phyloP scores from a whole-genome alignment of 345 rosid genomes.

The Euphorbia pulcherrima region DNA sequence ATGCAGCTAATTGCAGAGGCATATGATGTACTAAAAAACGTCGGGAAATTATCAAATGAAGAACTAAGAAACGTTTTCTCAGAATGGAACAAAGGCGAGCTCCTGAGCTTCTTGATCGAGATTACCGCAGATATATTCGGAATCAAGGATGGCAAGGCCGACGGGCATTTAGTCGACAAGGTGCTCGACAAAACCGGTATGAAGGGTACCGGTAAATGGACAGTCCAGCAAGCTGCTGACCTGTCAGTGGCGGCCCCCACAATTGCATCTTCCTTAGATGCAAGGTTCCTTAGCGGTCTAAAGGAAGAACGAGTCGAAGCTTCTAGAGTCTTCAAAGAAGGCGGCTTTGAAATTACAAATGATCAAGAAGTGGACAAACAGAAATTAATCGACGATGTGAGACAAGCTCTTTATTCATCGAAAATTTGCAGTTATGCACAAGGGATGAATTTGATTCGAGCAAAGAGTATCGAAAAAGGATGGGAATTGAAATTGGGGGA shows the following conservation, averaged over 20 bases:
- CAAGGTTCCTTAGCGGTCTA: slow-evolving; percentile 84
- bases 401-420: slow-evolving; percentile 87
- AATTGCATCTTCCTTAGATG: slow-evolving; percentile 81
- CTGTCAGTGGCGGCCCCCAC: slow-evolving; percentile 93
- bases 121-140: slow-evolving; percentile 89
- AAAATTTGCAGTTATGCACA: slow-evolving; percentile 97
- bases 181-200: slow-evolving; percentile 94
- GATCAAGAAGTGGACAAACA: slow-evolving; percentile 71
- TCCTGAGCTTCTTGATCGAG: slow-evolving; percentile 86
- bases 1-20: slow-evolving; percentile 97
- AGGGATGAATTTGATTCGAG: slow-evolving; percentile 93
- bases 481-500: slow-evolving; percentile 94
- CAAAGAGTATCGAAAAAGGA: slow-evolving; percentile 79
- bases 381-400: slow-evolving; percentile 75
- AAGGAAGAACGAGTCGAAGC: slow-evolving; percentile 91
- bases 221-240: slow-evolving; percentile 97
- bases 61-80: slow-evolving; percentile 64
- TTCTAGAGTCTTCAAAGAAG: slow-evolving; percentile 70
- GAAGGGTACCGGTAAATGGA: slow-evolving; percentile 99
- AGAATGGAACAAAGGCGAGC: slow-evolving; percentile 95
- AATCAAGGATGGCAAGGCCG: slow-evolving; percentile 78
- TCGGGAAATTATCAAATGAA: slow-evolving; percentile 82
- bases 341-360: slow-evolving; percentile 58
- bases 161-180: slow-evolving; percentile 85
- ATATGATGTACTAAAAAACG: slow-evolving; percentile 78